These are phyloP conservation scores for Moesziomyces sp. DNA, from an alignment of 1,284 basidiomycete genomes.

Conservation along the genomic window DNA sequence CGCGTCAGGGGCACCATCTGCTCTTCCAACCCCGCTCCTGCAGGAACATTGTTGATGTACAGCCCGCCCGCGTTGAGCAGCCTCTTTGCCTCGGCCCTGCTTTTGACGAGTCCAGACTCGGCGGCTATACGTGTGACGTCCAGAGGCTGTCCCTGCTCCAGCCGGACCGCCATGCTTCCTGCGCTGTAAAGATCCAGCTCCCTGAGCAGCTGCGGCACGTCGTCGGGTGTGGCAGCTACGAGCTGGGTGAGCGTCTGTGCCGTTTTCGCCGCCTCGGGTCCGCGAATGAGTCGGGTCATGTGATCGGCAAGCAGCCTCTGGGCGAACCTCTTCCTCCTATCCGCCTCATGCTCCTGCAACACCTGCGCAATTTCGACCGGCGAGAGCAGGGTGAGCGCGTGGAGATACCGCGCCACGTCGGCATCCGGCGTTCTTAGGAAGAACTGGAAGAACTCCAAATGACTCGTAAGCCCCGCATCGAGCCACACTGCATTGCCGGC, in stretches of 20 bases:
- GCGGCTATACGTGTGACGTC: neutral
- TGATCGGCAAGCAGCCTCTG: constrained; percentile 86
- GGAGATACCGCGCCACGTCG: constrained; percentile 83
- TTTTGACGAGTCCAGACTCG: constrained; percentile 15
- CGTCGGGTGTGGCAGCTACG: neutral
- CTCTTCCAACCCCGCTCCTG: neutral
- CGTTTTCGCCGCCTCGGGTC: constrained; percentile 70
- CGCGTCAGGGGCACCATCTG: constrained; percentile 3
- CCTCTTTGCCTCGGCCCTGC: constrained; percentile 31
- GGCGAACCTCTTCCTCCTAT: constrained; percentile 75
- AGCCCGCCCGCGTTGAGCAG: constrained; percentile 22
- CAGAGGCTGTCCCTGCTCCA: constrained; percentile 3
- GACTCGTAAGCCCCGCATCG: constrained; percentile 17
- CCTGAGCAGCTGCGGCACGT: neutral
- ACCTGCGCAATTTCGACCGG: constrained; percentile 74
- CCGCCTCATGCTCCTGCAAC: constrained; percentile 73
- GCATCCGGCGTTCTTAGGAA: constrained; percentile 84
- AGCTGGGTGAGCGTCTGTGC: constrained; percentile 67
- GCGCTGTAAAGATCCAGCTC: constrained; percentile 4
- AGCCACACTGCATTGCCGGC: constrained; percentile 94
- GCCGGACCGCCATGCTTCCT: neutral
- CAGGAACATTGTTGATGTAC: constrained; percentile 34
- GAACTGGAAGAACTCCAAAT: constrained; percentile 75
- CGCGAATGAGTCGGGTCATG: constrained; percentile 78
- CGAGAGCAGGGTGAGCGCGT: constrained; percentile 83